These are phyloP conservation scores for Brassica nigra DNA, from an alignment of 345 rosid genomes.

Conservation along the genomic window DNA sequence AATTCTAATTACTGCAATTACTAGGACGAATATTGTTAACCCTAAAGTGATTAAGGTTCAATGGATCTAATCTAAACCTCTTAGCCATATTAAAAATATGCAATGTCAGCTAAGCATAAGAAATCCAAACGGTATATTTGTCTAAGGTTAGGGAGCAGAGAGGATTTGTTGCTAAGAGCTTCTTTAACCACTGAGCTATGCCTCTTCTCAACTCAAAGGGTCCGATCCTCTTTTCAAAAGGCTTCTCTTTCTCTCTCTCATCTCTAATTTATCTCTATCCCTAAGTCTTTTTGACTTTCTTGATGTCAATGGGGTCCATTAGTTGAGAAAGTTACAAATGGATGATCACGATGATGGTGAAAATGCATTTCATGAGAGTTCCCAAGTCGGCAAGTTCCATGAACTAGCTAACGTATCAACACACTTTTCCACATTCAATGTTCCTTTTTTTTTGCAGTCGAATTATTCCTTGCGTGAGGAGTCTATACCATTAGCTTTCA, in stretches of 20 bases:
- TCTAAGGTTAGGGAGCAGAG: conserved; percentile 25
- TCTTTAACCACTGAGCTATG: conserved; percentile 33
- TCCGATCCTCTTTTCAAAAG: conserved; percentile 37
- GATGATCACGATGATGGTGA: conserved; percentile 21
- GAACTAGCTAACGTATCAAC: conserved; percentile 16
- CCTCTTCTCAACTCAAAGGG: conserved; percentile 26
- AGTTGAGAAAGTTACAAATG: conserved; percentile 21
- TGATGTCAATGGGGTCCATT: conserved; percentile 33
- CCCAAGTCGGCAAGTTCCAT: conserved; percentile 17
- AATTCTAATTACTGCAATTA: no score
- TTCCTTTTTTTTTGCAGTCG: conserved; percentile 27
- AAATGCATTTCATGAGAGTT: conserved; percentile 24
- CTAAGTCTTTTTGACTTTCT: conserved; percentile 31
- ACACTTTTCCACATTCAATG: conserved; percentile 18
- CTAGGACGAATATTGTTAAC: no score
- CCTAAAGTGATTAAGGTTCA: not conserved
- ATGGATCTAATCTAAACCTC: conserved; percentile 20
- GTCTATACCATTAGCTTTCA: conserved; percentile 30
- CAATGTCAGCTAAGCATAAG: conserved; percentile 26
- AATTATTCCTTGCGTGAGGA: conserved; percentile 38
- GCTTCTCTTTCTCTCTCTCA: conserved; percentile 11
- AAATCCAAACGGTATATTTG: conserved; percentile 29
- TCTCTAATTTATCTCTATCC: conserved; percentile 18
- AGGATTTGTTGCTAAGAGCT: conserved; percentile 21
- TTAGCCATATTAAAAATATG: not conserved